Conservation (phyloP, 169 alveolate genomes). For the Cyclospora cayetanensis region DNA sequence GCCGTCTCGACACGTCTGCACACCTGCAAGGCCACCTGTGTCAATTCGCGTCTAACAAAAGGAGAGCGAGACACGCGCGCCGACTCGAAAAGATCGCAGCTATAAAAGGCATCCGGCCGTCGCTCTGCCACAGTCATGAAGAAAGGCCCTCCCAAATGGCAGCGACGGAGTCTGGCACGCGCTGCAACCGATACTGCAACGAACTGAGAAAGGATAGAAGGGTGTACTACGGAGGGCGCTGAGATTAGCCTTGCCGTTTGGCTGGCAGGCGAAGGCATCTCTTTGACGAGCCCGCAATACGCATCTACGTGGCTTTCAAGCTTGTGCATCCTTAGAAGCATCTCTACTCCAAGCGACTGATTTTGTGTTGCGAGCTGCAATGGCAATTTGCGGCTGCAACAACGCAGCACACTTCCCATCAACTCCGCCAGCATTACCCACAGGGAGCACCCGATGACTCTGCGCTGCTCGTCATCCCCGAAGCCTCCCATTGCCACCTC, state of each 20-base stretch:
- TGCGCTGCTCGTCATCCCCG: neutral
- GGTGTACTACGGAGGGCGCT: too few relatives aligned
- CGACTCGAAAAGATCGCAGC: neutral
- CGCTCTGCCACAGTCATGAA: neutral
- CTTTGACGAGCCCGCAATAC: too few relatives aligned
- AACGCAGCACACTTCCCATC: neutral
- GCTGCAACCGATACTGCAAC: neutral
- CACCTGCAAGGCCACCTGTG: neutral
- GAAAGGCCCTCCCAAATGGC: neutral
- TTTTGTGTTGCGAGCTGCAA: neutral
- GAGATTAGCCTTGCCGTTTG: too few relatives aligned
- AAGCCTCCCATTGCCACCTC: too few relatives aligned
- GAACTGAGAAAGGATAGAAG: neutral
- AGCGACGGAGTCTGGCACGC: neutral
- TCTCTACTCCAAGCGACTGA: neutral
- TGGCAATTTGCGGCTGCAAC: conserved; percentile 7
- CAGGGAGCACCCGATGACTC: too few relatives aligned
- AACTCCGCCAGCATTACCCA: neutral
- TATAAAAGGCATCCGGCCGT: neutral
- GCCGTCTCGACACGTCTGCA: neutral
- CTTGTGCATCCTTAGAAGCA: neutral
- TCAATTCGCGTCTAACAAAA: neutral
- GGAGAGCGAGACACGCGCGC: neutral
- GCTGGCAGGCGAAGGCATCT: too few relatives aligned
- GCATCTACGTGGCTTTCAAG: neutral